phyloP scores from a whole-genome alignment of 2,329 filamentous ascomycete species.

The Venturia nashicola region DNA sequence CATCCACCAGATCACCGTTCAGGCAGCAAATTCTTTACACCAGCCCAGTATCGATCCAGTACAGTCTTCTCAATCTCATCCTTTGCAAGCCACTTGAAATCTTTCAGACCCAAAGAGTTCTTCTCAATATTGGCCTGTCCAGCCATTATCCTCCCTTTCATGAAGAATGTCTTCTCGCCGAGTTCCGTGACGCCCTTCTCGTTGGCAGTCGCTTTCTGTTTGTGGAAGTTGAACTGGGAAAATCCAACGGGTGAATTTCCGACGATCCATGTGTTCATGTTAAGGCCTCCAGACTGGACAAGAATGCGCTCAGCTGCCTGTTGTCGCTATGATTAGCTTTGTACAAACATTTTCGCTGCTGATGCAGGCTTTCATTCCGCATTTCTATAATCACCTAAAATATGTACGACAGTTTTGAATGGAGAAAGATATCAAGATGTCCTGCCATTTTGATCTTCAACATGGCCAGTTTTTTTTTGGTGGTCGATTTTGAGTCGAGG shows the following conservation, averaged over 20 bases:
- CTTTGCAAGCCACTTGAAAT: conserved; percentile 87
- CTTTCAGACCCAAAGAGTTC: conserved; percentile 60
- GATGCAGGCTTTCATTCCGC: not conserved
- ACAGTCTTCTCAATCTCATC: conserved; percentile 69
- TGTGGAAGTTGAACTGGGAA: conserved; percentile 32
- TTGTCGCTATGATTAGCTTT: not conserved
- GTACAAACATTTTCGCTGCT: not conserved
- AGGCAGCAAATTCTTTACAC: conserved; percentile 72
- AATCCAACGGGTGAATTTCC: conserved; percentile 78
- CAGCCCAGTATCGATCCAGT: conserved; percentile 55
- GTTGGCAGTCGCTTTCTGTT: conserved; percentile 13
- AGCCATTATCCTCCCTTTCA: conserved; percentile 93
- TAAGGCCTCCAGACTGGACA: conserved; percentile 63
- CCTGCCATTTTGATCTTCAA: not conserved
- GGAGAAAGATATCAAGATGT: too few species aligned
- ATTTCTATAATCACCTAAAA: not conserved
- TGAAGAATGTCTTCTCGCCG: conserved; percentile 84
- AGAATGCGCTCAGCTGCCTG: conserved; percentile 76
- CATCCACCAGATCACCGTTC: conserved; percentile 42
- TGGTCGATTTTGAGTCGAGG: not conserved
- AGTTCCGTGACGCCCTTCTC: conserved; percentile 26
- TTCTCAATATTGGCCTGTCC: conserved; percentile 73
- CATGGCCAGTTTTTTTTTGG: not conserved
- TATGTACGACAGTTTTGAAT: too few species aligned
- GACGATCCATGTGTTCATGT: conserved; percentile 99